These are phyloP conservation scores for Funneliformis mosseae DNA, from an alignment of 192 early-diverging fungal genomes.

Conservation along the genomic window DNA sequence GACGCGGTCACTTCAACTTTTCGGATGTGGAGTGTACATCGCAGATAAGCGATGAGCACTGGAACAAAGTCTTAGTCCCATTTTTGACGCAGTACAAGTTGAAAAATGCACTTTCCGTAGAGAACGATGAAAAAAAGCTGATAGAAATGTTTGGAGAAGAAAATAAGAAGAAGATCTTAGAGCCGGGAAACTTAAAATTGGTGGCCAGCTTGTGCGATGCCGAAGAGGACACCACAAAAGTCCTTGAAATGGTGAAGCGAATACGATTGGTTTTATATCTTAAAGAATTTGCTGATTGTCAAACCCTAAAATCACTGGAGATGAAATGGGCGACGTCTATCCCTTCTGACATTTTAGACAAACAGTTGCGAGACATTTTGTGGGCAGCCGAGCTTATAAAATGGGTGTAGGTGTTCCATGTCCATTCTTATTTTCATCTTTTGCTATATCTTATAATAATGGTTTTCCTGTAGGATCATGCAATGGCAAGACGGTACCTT, in stretches of 20 bases:
- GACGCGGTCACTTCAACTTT: conserved; percentile 19
- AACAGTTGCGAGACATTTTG: conserved; percentile 11
- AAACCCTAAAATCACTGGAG: background rate
- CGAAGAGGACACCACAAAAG: conserved; percentile 18
- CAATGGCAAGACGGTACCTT: conserved; percentile 28
- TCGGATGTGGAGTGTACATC: conserved; percentile 5
- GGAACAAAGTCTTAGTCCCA: conserved; percentile 5
- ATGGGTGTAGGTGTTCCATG: conserved; percentile 27
- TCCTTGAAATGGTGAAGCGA: conserved; percentile 24
- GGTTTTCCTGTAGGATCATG: conserved; percentile 18
- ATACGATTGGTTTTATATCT: conserved; percentile 22
- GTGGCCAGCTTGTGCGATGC: background rate
- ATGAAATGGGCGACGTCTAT: conserved; percentile 11
- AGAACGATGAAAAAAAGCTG: conserved; percentile 6
- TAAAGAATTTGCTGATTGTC: conserved; percentile 17
- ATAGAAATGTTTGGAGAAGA: conserved; percentile 15
- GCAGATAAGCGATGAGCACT: conserved; percentile 23
- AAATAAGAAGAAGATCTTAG: conserved; percentile 22
- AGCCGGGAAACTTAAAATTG: conserved; percentile 16
- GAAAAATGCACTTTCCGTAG: conserved; percentile 11
- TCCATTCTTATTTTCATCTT: background rate
- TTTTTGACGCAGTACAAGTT: conserved; percentile 18
- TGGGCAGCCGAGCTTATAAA: conserved; percentile 28
- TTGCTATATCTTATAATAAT: conserved; percentile 19
- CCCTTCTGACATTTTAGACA: conserved; percentile 23